Conservation (phyloP, 2,329 filamentous ascomycete species). For the Scytalidium lignicola region DNA sequence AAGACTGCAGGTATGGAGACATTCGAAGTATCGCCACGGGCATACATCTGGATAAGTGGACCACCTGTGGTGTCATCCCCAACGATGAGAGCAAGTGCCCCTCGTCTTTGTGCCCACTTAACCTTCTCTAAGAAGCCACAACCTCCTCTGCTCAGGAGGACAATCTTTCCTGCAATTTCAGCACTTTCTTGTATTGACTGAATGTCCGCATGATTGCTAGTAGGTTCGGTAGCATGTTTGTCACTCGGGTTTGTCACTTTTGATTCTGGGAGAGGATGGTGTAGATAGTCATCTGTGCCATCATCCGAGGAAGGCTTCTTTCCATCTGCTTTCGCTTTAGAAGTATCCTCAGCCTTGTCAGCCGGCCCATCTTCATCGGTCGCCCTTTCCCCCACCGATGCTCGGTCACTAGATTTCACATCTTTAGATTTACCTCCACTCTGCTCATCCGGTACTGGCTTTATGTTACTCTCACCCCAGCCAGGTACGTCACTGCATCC, state of each 20-base stretch:
- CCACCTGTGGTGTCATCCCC: constrained; percentile 89
- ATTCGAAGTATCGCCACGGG: constrained; percentile 92
- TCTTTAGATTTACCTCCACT: constrained; percentile 15
- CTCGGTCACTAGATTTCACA: constrained; percentile 18
- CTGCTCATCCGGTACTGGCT: constrained; percentile 23
- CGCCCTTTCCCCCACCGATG: constrained; percentile 5
- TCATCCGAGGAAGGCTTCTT: constrained; percentile 47
- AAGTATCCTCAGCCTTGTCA: constrained; percentile 16
- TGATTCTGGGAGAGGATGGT: constrained; percentile 42
- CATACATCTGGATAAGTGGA: constrained; percentile 94
- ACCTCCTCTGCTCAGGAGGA: constrained; percentile 83
- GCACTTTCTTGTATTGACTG: constrained; percentile 86
- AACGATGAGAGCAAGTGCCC: constrained; percentile 84
- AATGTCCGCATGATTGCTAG: constrained; percentile 69
- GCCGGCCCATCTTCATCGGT: constrained; percentile 20
- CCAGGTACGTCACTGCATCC: constrained; percentile 93
- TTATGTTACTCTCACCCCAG: constrained; percentile 63
- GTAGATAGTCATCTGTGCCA: constrained; percentile 80
- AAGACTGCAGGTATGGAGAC: constrained; percentile 92
- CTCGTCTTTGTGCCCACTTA: constrained; percentile 91
- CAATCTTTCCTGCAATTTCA: constrained; percentile 90
- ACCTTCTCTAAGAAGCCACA: constrained; percentile 97
- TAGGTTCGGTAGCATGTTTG: constrained; percentile 16
- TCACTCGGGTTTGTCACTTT: constrained; percentile 30
- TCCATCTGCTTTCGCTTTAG: constrained; percentile 10